Percentiles rank a stretch among this genome's conserved stretches.
Conservation (phyloP, 1,284 basidiomycete species). For the Marasmius sp. region DNA sequence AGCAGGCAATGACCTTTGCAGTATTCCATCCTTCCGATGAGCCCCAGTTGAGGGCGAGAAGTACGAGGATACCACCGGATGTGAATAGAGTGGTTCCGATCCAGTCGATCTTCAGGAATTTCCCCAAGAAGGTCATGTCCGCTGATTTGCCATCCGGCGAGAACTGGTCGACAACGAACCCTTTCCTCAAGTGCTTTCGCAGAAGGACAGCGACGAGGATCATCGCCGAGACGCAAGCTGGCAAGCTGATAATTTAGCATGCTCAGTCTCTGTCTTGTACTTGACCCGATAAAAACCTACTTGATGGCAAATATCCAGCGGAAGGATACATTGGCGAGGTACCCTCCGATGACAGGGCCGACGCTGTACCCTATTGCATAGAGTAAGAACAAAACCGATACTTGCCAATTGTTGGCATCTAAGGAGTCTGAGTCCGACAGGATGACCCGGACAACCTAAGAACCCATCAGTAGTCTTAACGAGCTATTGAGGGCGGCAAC, state of each 20-base stretch:
- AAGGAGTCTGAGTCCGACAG: conserved; percentile 44
- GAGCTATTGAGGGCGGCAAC: conserved; percentile 21
- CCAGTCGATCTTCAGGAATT: conserved; percentile 44
- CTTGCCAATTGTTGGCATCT: conserved; percentile 42
- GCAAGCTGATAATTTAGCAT: conserved; percentile 14
- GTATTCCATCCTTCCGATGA: conserved; percentile 32
- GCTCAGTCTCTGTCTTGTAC: not conserved
- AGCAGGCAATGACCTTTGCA: conserved; percentile 32
- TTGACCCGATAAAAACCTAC: conserved; percentile 24
- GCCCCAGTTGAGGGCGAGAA: conserved; percentile 40
- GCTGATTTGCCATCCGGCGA: conserved; percentile 8
- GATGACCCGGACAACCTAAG: conserved; percentile 43
- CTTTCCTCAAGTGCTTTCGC: conserved; percentile 28
- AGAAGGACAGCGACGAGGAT: conserved; percentile 42
- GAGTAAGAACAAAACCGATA: conserved; percentile 39
- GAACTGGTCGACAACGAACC: conserved; percentile 17
- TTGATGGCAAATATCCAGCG: conserved; percentile 59
- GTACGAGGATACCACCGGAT: conserved; percentile 32
- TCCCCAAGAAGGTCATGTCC: conserved; percentile 26
- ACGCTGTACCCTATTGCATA: conserved; percentile 43
- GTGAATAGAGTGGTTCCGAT: conserved; percentile 43
- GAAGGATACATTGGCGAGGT: conserved; percentile 37
- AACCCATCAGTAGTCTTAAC: not conserved
- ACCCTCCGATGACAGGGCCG: conserved; percentile 49
- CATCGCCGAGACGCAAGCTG: conserved; percentile 32